phyloP scores from a whole-genome alignment of 2,329 filamentous ascomycete species.

The Zelopaecilomyces penicillatus region DNA sequence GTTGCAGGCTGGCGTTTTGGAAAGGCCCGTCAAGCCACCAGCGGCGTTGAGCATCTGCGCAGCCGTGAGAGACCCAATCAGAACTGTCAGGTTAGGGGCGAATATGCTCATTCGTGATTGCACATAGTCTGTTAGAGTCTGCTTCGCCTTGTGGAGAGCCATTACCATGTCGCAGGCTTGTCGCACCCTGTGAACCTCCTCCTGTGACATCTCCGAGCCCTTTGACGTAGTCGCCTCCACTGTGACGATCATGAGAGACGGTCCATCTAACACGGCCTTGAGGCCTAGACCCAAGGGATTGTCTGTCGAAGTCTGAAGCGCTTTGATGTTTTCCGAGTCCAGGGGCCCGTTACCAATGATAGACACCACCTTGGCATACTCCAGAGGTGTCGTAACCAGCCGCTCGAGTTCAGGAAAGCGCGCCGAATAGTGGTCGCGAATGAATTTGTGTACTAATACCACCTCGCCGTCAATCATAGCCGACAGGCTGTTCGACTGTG shows the following conservation, averaged over 20 bases:
- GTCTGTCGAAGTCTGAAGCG: slow-evolving; percentile 64
- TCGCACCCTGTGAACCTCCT: slow-evolving; percentile 65
- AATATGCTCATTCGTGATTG: slow-evolving; percentile 96
- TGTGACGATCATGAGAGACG: slow-evolving; percentile 89
- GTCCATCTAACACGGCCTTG: slow-evolving; percentile 74
- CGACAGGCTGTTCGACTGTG: slow-evolving; percentile 80
- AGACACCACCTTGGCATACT: slow-evolving; percentile 91
- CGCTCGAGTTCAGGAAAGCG: slow-evolving; percentile 89
- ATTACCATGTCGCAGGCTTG: slow-evolving; percentile 81
- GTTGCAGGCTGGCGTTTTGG: slow-evolving; percentile 90
- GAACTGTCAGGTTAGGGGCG: slow-evolving; percentile 82
- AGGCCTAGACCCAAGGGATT: slow-evolving; percentile 71
- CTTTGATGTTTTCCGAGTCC: slow-evolving; percentile 71
- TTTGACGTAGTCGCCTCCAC: slow-evolving; percentile 88
- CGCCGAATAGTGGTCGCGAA: slow-evolving; percentile 89
- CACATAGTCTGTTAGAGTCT: slow-evolving; percentile 82
- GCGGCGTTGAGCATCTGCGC: slow-evolving; percentile 94
- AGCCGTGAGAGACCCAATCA: slow-evolving; percentile 87
- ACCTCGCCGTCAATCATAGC: slow-evolving; percentile 92
- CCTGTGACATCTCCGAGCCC: slow-evolving; percentile 65
- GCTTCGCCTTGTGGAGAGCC: slow-evolving; percentile 80
- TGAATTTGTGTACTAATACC: slow-evolving; percentile 88
- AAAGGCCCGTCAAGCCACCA: slow-evolving; percentile 78
- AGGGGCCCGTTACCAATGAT: slow-evolving; percentile 90
- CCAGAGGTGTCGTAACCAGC: slow-evolving; percentile 81